Evolutionary conservation across 306 rosid genomes (phyloP).

Genomic region (Ziziphus jujuba): DNA sequence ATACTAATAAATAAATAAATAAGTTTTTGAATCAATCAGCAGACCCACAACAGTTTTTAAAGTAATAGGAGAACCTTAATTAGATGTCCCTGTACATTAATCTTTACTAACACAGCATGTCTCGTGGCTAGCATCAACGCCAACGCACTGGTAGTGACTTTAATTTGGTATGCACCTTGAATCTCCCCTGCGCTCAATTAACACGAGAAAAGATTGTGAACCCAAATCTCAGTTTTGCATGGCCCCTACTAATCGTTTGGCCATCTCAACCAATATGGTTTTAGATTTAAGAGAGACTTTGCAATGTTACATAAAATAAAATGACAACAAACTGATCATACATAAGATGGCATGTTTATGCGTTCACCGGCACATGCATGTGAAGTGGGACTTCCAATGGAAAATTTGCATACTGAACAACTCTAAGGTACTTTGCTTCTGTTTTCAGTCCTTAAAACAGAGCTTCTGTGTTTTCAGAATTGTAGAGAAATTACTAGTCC

Average conservation of each 20-base stretch:
- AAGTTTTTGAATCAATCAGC: conserved; percentile 28
- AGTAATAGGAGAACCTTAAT: conserved; percentile 29
- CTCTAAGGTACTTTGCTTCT: no score
- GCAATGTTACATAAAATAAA: no score
- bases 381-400: no score
- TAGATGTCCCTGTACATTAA: conserved; percentile 64
- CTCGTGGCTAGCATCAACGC: conserved; percentile 68
- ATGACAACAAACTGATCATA: no score
- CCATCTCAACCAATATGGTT: not conserved
- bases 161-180: conserved; percentile 92
- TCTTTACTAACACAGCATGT: conserved; percentile 63
- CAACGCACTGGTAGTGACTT: conserved; percentile 87
- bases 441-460: no score
- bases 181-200: conserved; percentile 67
- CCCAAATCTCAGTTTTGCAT: not conserved
- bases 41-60: conserved; percentile 5
- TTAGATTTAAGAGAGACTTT: no score
- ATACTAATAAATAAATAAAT: not conserved
- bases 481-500: no score
- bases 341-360: no score
- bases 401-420: no score
- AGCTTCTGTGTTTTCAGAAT: no score
- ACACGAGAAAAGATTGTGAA: conserved; percentile 6
- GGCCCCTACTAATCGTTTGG: not conserved
- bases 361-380: no score